Percentiles rank a stretch among this genome's conserved stretches.
Evolutionary conservation across 441 rosid species (phyloP).

Genomic region (Biscutella laevigata): DNA sequence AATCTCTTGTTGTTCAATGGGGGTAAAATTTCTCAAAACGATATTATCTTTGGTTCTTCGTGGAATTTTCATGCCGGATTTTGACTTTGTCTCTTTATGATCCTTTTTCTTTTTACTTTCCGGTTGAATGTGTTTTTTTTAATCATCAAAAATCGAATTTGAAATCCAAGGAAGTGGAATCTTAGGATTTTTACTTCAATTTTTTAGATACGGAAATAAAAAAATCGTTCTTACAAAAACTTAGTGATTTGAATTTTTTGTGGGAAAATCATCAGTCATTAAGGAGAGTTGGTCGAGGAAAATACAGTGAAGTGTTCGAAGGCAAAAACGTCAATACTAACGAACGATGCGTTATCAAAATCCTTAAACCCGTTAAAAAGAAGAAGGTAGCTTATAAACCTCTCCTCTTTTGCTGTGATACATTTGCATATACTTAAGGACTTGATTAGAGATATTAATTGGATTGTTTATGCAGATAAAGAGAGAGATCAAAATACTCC

Average conservation of each 20-base stretch:
- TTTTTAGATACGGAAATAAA: too few relatives aligned
- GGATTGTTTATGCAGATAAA: conserved; percentile 53
- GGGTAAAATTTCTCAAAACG: conserved; percentile 43
- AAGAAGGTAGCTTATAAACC: conserved; percentile 42
- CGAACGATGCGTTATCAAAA: conserved; percentile 78
- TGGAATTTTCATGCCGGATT: neutral
- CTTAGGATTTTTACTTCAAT: too few relatives aligned
- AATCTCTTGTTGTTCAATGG: conserved; percentile 80
- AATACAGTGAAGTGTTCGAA: conserved; percentile 86
- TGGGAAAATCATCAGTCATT: conserved; percentile 35
- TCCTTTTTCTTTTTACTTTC: neutral
- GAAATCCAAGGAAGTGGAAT: neutral
- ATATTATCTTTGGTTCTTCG: neutral
- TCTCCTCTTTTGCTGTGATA: neutral
- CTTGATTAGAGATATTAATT: neutral
- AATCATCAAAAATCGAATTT: neutral
- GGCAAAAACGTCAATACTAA: conserved; percentile 71
- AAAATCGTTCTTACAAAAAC: too few relatives aligned
- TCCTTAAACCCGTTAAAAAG: conserved; percentile 85
- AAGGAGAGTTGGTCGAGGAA: conserved; percentile 86
- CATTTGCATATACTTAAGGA: too few relatives aligned
- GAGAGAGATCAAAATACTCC: conserved; percentile 85
- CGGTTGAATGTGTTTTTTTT: neutral
- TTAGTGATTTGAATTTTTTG: neutral
- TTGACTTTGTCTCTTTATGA: neutral